Conservation (phyloP, 2,329 filamentous ascomycete genomes). For the Rhytidhysteron rufulum region DNA sequence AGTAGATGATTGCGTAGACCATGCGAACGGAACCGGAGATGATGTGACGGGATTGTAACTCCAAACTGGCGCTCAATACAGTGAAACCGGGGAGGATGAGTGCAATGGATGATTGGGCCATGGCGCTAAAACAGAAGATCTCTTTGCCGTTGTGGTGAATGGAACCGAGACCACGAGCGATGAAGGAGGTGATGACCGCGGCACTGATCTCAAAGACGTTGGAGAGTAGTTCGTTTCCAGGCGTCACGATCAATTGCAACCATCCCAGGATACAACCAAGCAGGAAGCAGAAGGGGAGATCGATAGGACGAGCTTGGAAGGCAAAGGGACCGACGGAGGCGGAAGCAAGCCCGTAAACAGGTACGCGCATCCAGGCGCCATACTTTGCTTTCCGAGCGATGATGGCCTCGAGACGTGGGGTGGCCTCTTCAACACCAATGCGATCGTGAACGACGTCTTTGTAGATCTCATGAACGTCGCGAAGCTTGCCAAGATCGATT, state of each 20-base stretch:
- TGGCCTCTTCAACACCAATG: slow-evolving; percentile 69
- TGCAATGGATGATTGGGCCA: slow-evolving; percentile 48
- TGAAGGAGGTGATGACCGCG: slow-evolving; percentile 48
- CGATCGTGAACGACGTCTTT: slow-evolving; percentile 78
- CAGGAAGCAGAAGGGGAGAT: slow-evolving; percentile 72
- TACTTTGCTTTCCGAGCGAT: slow-evolving; percentile 56
- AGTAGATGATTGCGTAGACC: slow-evolving; percentile 53
- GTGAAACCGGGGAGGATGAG: slow-evolving; percentile 50
- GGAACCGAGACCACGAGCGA: slow-evolving; percentile 48
- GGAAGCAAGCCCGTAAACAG: slow-evolving; percentile 72
- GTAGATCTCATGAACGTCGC: slow-evolving; percentile 73
- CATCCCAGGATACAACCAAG: slow-evolving; percentile 71
- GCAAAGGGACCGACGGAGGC: slow-evolving; percentile 75
- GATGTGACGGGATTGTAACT: slow-evolving; percentile 46
- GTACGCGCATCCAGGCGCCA: slow-evolving; percentile 47
- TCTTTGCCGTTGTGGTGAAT: slow-evolving; percentile 37
- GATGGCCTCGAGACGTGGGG: slow-evolving; percentile 59
- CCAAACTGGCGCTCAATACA: slow-evolving; percentile 48
- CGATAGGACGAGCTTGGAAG: slow-evolving; percentile 71
- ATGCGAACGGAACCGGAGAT: slow-evolving; percentile 50
- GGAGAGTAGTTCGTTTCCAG: slow-evolving; percentile 66
- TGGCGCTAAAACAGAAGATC: slow-evolving; percentile 49
- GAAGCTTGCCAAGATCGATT: slow-evolving; percentile 68
- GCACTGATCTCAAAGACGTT: slow-evolving; percentile 51
- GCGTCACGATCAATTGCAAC: slow-evolving; percentile 70